Evolutionary conservation across 2,329 filamentous ascomycete species (phyloP).

Genomic region (Hyphodiscus sp.): DNA sequence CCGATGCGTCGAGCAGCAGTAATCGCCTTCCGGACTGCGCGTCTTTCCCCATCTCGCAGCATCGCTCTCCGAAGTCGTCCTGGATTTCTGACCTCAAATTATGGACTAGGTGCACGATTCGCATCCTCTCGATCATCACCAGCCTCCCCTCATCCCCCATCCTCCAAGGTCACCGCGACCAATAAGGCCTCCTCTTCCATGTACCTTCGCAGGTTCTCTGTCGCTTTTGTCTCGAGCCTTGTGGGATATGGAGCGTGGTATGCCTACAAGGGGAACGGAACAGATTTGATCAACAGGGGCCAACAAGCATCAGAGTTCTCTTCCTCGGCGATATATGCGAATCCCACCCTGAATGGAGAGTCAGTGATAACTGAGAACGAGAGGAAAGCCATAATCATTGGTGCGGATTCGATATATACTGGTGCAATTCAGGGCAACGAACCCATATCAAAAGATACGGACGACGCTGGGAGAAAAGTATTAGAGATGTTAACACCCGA

Average conservation of each 20-base stretch:
- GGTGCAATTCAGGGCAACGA: constrained; percentile 79
- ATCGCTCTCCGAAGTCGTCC: constrained; percentile 45
- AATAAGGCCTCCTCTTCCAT: constrained; percentile 47
- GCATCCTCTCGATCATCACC: constrained; percentile 32
- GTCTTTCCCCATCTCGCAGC: constrained; percentile 57
- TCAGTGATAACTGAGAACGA: constrained; percentile 36
- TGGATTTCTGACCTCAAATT: constrained; percentile 33
- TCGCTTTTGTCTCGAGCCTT: constrained; percentile 62
- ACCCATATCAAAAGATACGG: constrained; percentile 81
- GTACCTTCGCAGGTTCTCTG: constrained; percentile 63
- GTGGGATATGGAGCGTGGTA: constrained; percentile 72
- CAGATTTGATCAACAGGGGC: neutral
- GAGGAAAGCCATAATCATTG: constrained; percentile 74
- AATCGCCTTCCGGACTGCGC: constrained; percentile 61
- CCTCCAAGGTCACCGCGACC: constrained; percentile 7
- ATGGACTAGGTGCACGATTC: constrained; percentile 42
- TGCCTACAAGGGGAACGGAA: constrained; percentile 45
- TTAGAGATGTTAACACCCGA: constrained; percentile 96
- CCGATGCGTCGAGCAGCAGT: constrained; percentile 70
- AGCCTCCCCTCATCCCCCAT: constrained; percentile 13
- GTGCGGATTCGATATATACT: constrained; percentile 84
- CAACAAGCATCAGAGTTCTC: constrained; percentile 26
- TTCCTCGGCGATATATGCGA: constrained; percentile 18
- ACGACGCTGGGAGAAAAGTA: constrained; percentile 76
- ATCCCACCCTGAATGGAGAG: constrained; percentile 11